A percentile compares a stretch with the other conserved stretches of the same genome.
These are phyloP conservation scores for Picea abies DNA, from an alignment of 83 land plant species.

Conservation along the genomic window DNA sequence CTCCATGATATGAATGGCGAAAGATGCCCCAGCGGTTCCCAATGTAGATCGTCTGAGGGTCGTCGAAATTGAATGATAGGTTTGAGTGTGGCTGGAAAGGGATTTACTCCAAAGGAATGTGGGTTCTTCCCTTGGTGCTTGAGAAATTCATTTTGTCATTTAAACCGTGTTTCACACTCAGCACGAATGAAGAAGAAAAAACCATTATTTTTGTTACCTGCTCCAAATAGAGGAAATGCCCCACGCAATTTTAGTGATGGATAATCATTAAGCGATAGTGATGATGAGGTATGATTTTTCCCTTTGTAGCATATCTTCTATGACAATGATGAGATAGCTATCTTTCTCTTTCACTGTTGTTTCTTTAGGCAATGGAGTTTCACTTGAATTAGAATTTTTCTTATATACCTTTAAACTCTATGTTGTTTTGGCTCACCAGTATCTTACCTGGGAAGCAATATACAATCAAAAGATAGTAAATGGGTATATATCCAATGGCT, in stretches of 20 bases:
- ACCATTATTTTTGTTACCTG: slow-evolving; percentile 16
- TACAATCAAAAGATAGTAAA: slow-evolving; percentile 23
- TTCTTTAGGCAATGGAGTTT: not conserved
- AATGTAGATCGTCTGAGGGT: no score
- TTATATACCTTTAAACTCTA: no score
- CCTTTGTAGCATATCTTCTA: not conserved
- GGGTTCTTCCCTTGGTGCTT: slow-evolving; percentile 49
- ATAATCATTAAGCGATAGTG: not conserved
- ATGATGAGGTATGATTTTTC: slow-evolving; percentile 13
- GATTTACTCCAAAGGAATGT: slow-evolving; percentile 38
- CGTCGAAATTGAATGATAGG: no score
- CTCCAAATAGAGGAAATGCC: not conserved
- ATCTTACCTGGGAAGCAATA: slow-evolving; percentile 43
- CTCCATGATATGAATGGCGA: no score
- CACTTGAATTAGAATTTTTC: not conserved
- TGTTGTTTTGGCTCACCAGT: slow-evolving; percentile 7
- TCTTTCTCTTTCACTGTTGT: not conserved
- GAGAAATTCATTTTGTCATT: slow-evolving; percentile 38
- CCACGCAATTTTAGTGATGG: not conserved
- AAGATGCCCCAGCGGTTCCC: no score
- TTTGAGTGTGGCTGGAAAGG: no score
- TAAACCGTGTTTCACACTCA: slow-evolving; percentile 24
- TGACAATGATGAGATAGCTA: not conserved
- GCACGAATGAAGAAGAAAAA: slow-evolving; percentile 35
- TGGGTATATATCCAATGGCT: slow-evolving; percentile 14